Base-by-base conservation (phyloP, 805 yeast species). In the Spathaspora gorwiae region DNA sequence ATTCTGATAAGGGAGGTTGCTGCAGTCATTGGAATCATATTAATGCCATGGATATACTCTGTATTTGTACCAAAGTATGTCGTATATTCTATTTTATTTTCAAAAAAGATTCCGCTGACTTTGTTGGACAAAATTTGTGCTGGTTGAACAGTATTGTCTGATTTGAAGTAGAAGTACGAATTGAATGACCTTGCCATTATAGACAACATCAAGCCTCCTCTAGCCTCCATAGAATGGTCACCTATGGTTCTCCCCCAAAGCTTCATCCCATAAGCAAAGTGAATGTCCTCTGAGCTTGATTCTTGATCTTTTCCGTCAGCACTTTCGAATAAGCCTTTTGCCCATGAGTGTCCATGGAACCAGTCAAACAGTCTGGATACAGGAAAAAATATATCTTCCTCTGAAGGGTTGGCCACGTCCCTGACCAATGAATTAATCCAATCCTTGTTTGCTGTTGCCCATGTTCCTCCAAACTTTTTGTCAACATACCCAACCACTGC, bases 301-400 rank as follows among this genome's bases (percentile, higher is more conserved):
- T 85, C 90, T 62, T 85, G 81, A 60, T 84, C 85, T 52, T 81
- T 80, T 38, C 92, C 90, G 59, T 85, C 90, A 8, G 84, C 86
- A 54, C 81, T 71, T 30, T 76, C 73, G 54, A 78, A 82, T 26
- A 84, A 67, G 3, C 92, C 90, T 53, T 81, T 80, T 0, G 90
- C 90, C 83, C 86, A 84, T 0, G 90, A 83, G 57, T 85, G 90
- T 1, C 90, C 90, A 48, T 76, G 75, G 59, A 65, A 85, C 89
- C 88, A 85, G 57, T 83, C 88, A 62, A 84, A 85, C 47, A 80
- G 75, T 62, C 90, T 74, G 40, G 75, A 83, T 6, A 78, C 83
- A n/a, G 90, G 90, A 71, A 84, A 84, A 54, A 68, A 76, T 3
- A 62, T 52, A 54, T 85, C 90, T 6, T 66, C 63, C 38, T 65